Evolutionary conservation across 139 green algal genomes (phyloP).

Genomic region (Chlamydomonas applanata): DNA sequence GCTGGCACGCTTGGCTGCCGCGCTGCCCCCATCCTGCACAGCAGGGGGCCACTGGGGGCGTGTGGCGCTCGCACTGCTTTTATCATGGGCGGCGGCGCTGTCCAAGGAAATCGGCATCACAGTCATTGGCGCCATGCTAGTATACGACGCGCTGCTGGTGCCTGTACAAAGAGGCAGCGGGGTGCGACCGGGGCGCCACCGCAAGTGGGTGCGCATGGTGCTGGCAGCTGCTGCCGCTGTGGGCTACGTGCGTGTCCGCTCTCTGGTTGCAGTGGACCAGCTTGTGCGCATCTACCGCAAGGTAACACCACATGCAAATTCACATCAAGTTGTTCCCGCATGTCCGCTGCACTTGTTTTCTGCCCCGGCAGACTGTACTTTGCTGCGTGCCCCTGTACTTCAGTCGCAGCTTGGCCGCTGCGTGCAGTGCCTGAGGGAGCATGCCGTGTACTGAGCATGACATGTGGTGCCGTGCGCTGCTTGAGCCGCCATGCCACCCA

Average conservation of each 20-base stretch:
- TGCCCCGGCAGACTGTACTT: no score
- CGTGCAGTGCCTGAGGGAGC: no score
- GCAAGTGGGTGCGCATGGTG: slow-evolving; percentile 36
- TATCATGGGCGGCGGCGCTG: slow-evolving; percentile 53
- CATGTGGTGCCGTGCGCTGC: neutral
- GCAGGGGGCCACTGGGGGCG: slow-evolving; percentile 38
- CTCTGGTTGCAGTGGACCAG: slow-evolving; percentile 63
- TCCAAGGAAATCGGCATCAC: slow-evolving; percentile 84
- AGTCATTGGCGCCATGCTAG: slow-evolving; percentile 53
- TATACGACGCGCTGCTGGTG: slow-evolving; percentile 56
- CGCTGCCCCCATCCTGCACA: neutral
- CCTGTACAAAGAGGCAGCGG: slow-evolving; percentile 1
- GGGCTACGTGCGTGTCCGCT: slow-evolving; percentile 48
- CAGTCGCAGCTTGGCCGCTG: no score
- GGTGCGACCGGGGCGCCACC: neutral
- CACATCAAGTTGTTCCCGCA: no score
- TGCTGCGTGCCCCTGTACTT: no score
- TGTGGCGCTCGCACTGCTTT: slow-evolving; percentile 32
- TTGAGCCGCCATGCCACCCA: no score
- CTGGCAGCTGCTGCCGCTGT: slow-evolving; percentile 20
- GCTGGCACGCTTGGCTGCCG: no score
- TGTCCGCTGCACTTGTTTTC: no score
- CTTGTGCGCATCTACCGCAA: slow-evolving; percentile 78
- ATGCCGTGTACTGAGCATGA: neutral
- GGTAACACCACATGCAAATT: slow-evolving; percentile 44